Evolutionary conservation across 225 moss, liverwort and hornwort genomes (phyloP).

Genomic region (Polytrichum formosum): DNA sequence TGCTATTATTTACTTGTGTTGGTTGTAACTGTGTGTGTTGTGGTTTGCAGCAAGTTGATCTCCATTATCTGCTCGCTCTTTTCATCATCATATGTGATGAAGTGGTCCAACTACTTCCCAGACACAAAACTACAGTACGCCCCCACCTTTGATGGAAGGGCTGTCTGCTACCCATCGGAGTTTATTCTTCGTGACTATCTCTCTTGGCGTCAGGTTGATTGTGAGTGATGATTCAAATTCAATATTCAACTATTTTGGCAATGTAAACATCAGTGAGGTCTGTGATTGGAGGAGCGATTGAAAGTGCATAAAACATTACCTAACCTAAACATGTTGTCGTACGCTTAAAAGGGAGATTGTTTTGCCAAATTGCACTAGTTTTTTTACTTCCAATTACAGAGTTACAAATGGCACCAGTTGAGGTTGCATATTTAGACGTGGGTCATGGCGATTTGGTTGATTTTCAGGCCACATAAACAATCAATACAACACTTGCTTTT

Average conservation of each 20-base stretch:
- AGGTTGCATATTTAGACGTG: not conserved
- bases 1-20: not conserved
- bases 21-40: not conserved
- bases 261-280: too few relatives aligned
- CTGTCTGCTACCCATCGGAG: constrained; percentile 81
- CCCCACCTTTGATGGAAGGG: constrained; percentile 86
- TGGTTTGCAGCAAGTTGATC: constrained; percentile 74
- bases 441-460: not conserved
- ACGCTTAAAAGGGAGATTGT: too few relatives aligned
- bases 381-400: too few relatives aligned
- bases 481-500: constrained; percentile 94
- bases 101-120: constrained; percentile 64
- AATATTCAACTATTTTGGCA: not conserved
- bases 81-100: constrained; percentile 81
- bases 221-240: constrained; percentile 33
- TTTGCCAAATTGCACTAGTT: too few relatives aligned
- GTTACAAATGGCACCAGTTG: too few relatives aligned
- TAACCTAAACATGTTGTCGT: too few relatives aligned
- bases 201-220: constrained; percentile 94
- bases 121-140: constrained; percentile 53
- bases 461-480: constrained; percentile 83
- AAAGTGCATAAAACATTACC: too few relatives aligned
- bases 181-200: constrained; percentile 74
- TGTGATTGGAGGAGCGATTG: too few relatives aligned
- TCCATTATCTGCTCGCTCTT: constrained; percentile 77